These are phyloP conservation scores for Lachnellula hyalina DNA, from an alignment of 2,329 filamentous ascomycete genomes.

Conservation along the genomic window DNA sequence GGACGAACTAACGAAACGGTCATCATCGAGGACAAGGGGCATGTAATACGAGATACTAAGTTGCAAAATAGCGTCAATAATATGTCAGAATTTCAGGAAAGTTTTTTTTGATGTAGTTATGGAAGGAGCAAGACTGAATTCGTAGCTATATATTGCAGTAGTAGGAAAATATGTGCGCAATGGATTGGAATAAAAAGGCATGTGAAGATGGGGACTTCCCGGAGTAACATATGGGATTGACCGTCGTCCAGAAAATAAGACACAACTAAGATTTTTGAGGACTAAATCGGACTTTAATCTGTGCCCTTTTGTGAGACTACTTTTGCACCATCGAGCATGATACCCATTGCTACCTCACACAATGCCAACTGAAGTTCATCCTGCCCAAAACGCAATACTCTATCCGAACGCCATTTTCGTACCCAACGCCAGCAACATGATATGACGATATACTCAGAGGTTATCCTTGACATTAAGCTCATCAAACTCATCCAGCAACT, in stretches of 20 bases:
- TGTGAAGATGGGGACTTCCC: no score
- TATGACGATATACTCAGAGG: not conserved
- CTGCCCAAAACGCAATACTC: not conserved
- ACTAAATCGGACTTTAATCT: not conserved
- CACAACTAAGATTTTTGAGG: not conserved
- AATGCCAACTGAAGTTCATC: not conserved
- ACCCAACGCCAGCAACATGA: not conserved
- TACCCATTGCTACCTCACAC: not conserved
- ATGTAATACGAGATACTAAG: no score
- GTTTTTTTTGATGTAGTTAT: no score
- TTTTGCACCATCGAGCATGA: not conserved
- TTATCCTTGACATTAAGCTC: slow-evolving; percentile 61
- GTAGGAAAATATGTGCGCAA: no score
- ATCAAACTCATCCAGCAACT: slow-evolving; percentile 87
- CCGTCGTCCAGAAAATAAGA: not conserved
- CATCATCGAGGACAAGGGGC: no score
- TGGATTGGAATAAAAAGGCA: no score
- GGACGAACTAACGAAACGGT: no score
- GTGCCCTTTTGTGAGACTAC: not conserved
- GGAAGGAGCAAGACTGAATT: no score
- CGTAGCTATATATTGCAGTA: no score
- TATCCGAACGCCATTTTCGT: not conserved
- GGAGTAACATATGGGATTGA: no score
- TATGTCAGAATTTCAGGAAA: no score
- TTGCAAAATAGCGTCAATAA: no score